Conservation (phyloP, 2,329 filamentous ascomycete genomes). For the Orbilia javanica region DNA sequence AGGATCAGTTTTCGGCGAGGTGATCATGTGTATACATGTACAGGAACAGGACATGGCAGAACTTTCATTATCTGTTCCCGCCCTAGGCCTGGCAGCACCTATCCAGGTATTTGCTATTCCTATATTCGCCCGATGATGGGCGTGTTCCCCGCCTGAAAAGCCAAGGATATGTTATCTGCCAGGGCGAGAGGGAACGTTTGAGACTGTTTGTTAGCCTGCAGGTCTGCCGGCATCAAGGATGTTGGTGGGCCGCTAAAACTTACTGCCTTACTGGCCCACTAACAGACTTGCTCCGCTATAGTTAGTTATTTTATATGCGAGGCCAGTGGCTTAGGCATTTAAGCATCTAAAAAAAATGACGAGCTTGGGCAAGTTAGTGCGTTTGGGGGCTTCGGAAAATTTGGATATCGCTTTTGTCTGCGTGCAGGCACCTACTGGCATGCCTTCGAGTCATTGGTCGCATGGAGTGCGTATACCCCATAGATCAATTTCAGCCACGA, state of each 20-base stretch:
- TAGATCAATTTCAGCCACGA: neutral
- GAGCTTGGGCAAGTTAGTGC: too few relatives aligned
- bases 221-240: constrained; percentile 5
- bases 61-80: neutral
- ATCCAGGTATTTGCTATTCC: neutral
- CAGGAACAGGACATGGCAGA: too few relatives aligned
- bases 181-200: neutral
- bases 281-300: neutral
- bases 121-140: neutral
- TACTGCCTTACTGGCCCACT: constrained; percentile 8
- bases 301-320: neutral
- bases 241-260: neutral
- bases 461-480: neutral
- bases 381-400: neutral
- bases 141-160: neutral
- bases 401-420: neutral
- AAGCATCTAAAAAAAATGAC: neutral
- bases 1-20: neutral
- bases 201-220: neutral
- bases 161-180: neutral
- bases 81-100: neutral
- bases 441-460: too few relatives aligned
- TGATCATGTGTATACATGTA: neutral
- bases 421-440: neutral
- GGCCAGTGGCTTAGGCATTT: neutral